These are phyloP conservation scores for Trichosporon sp. DNA, from an alignment of 1,284 basidiomycete genomes.

Conservation along the genomic window DNA sequence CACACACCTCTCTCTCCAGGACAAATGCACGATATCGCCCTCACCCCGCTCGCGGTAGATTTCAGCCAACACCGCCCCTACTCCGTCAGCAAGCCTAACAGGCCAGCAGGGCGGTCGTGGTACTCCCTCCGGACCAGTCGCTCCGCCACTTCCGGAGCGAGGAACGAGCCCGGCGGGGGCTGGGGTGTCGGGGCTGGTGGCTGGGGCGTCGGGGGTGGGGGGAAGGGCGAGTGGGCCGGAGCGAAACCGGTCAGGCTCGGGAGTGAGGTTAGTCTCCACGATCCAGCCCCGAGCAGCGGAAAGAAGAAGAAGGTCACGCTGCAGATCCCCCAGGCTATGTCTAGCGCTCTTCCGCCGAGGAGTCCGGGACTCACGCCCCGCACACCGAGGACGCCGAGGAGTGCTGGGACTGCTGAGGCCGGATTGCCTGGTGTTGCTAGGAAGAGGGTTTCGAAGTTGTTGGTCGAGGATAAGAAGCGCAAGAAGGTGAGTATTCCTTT, in stretches of 20 bases:
- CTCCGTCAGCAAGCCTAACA: not conserved
- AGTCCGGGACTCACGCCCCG: not conserved
- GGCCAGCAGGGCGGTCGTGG: not conserved
- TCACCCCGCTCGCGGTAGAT: conserved; percentile 27
- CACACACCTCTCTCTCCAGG: not conserved
- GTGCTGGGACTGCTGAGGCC: not conserved
- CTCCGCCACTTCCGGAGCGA: too few relatives aligned
- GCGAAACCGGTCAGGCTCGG: not conserved
- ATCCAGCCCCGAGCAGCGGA: not conserved
- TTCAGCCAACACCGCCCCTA: not conserved
- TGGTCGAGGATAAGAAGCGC: not conserved
- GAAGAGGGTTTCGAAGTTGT: not conserved
- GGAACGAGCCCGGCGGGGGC: too few relatives aligned
- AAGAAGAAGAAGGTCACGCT: not conserved
- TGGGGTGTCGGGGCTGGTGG: too few relatives aligned
- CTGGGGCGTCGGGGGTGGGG: too few relatives aligned
- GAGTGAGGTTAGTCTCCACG: not conserved
- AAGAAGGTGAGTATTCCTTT: not conserved
- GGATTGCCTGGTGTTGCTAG: not conserved
- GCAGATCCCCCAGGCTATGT: not conserved
- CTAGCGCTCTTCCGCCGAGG: not conserved
- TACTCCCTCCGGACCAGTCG: not conserved
- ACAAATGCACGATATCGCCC: conserved; percentile 34
- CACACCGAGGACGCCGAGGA: not conserved
- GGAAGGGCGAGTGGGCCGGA: not conserved